Percentiles rank a stretch among this genome's conserved stretches.
Conservation (phyloP, 768 basidiomycete genomes). For the Tricholoma matsutake region DNA sequence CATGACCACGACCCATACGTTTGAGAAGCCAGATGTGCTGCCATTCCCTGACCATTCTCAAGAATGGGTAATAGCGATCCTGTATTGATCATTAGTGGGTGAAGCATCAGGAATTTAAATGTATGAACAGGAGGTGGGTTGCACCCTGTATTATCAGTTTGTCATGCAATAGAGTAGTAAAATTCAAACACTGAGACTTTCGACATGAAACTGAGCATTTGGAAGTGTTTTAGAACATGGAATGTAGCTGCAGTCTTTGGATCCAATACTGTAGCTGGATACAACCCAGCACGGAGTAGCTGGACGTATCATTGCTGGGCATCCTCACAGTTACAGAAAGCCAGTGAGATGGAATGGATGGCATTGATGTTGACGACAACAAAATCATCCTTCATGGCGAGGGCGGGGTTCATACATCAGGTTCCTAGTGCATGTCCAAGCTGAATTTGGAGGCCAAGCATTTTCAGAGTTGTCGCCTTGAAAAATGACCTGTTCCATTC, state of each 20-base stretch:
- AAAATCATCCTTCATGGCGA: not conserved
- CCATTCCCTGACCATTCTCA: slow-evolving; percentile 18
- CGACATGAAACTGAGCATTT: slow-evolving; percentile 8
- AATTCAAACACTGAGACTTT: slow-evolving; percentile 13
- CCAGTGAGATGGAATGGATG: not conserved
- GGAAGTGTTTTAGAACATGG: not conserved
- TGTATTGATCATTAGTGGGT: slow-evolving; percentile 1
- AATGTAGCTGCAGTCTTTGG: slow-evolving; percentile 13
- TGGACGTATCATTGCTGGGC: slow-evolving; percentile 1
- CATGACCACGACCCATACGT: slow-evolving; percentile 17
- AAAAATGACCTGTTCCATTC: not conserved
- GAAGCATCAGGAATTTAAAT: not conserved
- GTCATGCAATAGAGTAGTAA: slow-evolving; percentile 4
- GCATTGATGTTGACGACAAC: not conserved
- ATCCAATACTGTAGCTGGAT: slow-evolving; percentile 7
- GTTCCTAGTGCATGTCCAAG: not conserved
- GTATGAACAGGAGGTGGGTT: not conserved
- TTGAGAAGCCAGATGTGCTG: slow-evolving; percentile 17
- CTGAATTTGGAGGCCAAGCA: not conserved
- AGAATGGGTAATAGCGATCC: slow-evolving; percentile 18
- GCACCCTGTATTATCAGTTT: not conserved
- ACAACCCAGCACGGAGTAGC: slow-evolving; percentile 8
- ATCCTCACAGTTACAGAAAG: slow-evolving; percentile 1
- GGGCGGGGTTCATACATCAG: not conserved
- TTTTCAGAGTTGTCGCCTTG: too few relatives aligned